These are phyloP conservation scores for Aspergillus aculeatinus DNA, from an alignment of 2,329 filamentous ascomycete genomes.

Conservation along the genomic window DNA sequence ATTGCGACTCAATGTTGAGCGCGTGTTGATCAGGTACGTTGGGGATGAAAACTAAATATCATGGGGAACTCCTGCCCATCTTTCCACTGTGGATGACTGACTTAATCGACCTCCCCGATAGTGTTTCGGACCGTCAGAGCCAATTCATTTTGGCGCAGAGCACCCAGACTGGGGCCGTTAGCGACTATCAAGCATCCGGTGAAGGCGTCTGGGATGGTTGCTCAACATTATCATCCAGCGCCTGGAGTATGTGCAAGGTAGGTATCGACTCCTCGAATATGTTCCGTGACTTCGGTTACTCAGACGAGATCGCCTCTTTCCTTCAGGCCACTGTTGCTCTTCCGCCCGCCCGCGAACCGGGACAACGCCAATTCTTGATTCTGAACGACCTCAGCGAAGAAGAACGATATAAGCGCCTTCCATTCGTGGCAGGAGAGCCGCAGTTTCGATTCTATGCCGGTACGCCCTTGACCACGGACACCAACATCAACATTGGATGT, in stretches of 20 bases:
- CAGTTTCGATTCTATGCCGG: slow-evolving; percentile 55
- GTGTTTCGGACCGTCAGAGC: slow-evolving; percentile 49
- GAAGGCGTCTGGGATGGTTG: slow-evolving; percentile 34
- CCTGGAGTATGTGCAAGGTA: slow-evolving; percentile 38
- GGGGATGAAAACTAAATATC: background rate
- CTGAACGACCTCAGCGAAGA: slow-evolving; percentile 43
- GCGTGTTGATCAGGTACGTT: slow-evolving; percentile 40
- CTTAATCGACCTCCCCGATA: background rate
- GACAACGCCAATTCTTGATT: slow-evolving; percentile 31
- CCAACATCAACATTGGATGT: slow-evolving; percentile 59
- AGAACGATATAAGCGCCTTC: slow-evolving; percentile 38
- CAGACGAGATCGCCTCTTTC: slow-evolving; percentile 3
- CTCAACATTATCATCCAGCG: slow-evolving; percentile 32
- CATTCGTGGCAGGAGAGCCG: slow-evolving; percentile 36
- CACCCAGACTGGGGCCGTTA: slow-evolving; percentile 40
- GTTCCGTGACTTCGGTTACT: background rate
- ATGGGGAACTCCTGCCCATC: background rate
- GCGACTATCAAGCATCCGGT: slow-evolving; percentile 31
- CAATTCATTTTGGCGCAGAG: slow-evolving; percentile 55
- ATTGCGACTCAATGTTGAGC: slow-evolving; percentile 35
- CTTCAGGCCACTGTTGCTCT: slow-evolving; percentile 38
- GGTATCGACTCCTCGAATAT: slow-evolving; percentile 13
- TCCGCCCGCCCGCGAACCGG: slow-evolving; percentile 24
- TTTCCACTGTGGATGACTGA: background rate
- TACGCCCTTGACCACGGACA: slow-evolving; percentile 61